Conservation (phyloP, 345 rosid species). For the Pistacia vera region DNA sequence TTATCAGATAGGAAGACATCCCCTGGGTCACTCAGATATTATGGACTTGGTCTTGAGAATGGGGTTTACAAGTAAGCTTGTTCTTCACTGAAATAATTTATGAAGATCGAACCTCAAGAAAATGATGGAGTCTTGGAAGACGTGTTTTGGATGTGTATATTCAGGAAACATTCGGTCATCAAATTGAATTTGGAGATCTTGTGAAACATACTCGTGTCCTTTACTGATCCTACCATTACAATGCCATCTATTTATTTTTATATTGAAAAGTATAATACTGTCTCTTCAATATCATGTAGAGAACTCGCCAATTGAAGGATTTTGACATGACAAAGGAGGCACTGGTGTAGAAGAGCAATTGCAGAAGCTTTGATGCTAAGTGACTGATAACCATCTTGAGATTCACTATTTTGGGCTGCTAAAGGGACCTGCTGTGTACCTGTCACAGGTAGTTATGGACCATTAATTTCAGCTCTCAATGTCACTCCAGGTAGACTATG, state of each 20-base stretch:
- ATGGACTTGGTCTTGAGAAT: slow-evolving; percentile 40
- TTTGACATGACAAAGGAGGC: slow-evolving; percentile 44
- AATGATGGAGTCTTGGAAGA: slow-evolving; percentile 51
- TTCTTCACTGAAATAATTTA: slow-evolving; percentile 55
- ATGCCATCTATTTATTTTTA: slow-evolving; percentile 11
- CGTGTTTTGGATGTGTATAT: slow-evolving; percentile 51
- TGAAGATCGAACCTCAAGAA: slow-evolving; percentile 28
- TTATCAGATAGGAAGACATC: slow-evolving; percentile 41
- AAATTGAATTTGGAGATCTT: too few relatives aligned
- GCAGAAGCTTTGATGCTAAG: too few relatives aligned
- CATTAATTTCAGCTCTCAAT: too few relatives aligned
- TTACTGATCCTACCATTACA: slow-evolving; percentile 2
- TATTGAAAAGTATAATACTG: neutral
- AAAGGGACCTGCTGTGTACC: too few relatives aligned
- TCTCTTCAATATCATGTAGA: slow-evolving; percentile 26
- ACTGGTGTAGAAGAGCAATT: slow-evolving; percentile 18
- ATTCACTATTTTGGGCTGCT: too few relatives aligned
- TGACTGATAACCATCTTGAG: too few relatives aligned
- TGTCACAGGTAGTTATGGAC: slow-evolving; percentile 1
- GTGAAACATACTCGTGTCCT: neutral
- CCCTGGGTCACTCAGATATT: slow-evolving; percentile 42
- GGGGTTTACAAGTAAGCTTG: slow-evolving; percentile 41
- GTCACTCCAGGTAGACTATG: too few relatives aligned
- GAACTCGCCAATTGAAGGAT: slow-evolving; percentile 22
- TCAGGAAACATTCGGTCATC: slow-evolving; percentile 29